Evolutionary conservation across 352 stramenopile species (phyloP).

Genomic region (Phytophthora cactorum): DNA sequence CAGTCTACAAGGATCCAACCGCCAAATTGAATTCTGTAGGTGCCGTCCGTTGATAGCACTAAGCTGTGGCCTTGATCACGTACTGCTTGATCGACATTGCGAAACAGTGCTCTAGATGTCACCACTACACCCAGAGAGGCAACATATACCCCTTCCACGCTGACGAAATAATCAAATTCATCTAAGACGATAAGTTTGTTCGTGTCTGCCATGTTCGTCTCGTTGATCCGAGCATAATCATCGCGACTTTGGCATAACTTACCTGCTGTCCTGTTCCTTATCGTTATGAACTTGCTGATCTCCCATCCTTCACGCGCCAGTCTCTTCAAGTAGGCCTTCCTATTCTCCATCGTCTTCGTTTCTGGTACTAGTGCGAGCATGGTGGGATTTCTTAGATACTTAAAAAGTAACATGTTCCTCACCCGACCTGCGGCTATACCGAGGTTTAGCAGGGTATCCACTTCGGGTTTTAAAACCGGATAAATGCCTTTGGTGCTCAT

Average conservation of each 20-base stretch:
- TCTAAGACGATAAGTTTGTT: slow-evolving; percentile 11
- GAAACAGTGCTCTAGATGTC: slow-evolving; percentile 3
- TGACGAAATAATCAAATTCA: slow-evolving; percentile 12
- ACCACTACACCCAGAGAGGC: slow-evolving; percentile 1
- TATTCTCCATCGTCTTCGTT: slow-evolving; percentile 11
- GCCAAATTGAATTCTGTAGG: slow-evolving; percentile 10
- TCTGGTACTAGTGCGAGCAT: slow-evolving; percentile 3
- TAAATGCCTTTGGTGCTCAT: not conserved
- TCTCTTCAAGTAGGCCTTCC: slow-evolving; percentile 3
- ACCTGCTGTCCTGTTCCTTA: not conserved
- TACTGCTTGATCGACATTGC: not conserved
- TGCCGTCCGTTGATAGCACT: slow-evolving; percentile 12
- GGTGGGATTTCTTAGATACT: slow-evolving; percentile 3
- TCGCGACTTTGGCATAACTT: slow-evolving; percentile 13
- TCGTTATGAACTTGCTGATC: slow-evolving; percentile 6
- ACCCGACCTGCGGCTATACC: slow-evolving; percentile 7
- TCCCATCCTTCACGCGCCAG: slow-evolving; percentile 2
- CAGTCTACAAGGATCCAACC: slow-evolving; percentile 7
- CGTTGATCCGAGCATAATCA: not conserved
- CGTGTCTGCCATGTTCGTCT: slow-evolving; percentile 1
- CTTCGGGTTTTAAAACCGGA: slow-evolving; percentile 4
- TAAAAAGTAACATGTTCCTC: slow-evolving; percentile 9
- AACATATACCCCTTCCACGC: not conserved
- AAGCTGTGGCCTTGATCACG: slow-evolving; percentile 1
- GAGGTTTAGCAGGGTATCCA: slow-evolving; percentile 14